Base-by-base conservation (phyloP, 2,329 filamentous ascomycete species). In the Trichoderma sp. region DNA sequence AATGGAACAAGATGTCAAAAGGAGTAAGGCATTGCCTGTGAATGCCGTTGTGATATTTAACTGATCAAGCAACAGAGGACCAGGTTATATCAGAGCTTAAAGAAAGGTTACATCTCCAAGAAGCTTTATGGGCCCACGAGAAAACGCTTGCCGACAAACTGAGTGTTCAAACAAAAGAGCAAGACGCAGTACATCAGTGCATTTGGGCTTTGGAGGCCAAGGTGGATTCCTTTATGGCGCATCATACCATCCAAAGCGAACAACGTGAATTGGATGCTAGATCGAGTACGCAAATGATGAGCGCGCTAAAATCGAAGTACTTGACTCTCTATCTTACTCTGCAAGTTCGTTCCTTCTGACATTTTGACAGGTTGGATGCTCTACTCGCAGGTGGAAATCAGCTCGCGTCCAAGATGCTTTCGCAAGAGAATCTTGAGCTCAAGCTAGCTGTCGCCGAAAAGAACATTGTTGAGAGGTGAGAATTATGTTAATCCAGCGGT, bases 51-150 rank as follows among this genome's bases (percentile, higher is more conserved):
- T n/a, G 3, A 53, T 47, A 3, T 34, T 20, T 50, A 6, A 55
- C 67, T 74, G 9, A 74, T 39, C 13, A 28, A n/a, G 2, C 4
- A 17, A 7, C 53, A 81, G 79, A 78, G 67, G 74, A 77, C 15
- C 39, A 73, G 34, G 71, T 59, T 8, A 77, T 80, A n/a, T 73
- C 67, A 4, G 62, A 76, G 6, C 72, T 81, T 7, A 47, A 75
- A 47, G 64, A 57, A 12, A 76, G 73, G 26, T 17, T 77, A 15
- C 36, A 74, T 17, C 69, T 74, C 30, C 75, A 78, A 43, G 72
- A 78, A 34, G 69, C 58, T 3, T 23, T 36, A 59, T 26, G 39
- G 69, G 74, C 58, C 53, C 64, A 65, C 6, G 73, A 65, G 34
- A 70, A 17, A 23, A 39, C 17, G 6, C 9, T 34, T 53, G 73